Conservation (phyloP, 2,329 filamentous ascomycete species). For the Sordariomycetes sp. region DNA sequence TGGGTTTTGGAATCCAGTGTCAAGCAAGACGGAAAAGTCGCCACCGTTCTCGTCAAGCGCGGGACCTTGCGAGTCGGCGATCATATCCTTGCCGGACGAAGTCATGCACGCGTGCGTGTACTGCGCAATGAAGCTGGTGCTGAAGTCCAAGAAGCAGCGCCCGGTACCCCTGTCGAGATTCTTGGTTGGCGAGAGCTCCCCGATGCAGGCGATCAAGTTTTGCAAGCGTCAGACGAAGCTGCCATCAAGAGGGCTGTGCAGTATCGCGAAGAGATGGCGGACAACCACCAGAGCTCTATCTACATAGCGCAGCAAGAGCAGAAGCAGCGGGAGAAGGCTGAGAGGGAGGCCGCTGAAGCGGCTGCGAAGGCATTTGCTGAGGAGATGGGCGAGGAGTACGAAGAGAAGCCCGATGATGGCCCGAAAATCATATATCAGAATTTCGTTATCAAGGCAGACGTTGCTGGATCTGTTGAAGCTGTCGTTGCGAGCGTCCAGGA, state of each 20-base stretch:
- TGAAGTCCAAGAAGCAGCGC: conserved; percentile 63
- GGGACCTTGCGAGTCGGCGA: conserved; percentile 78
- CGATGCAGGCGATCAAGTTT: conserved; percentile 73
- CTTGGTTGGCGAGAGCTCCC: conserved; percentile 87
- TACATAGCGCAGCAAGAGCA: conserved; percentile 69
- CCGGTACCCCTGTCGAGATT: conserved; percentile 84
- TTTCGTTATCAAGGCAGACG: conserved; percentile 87
- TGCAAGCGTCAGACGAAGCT: conserved; percentile 73
- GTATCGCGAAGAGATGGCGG: conserved; percentile 63
- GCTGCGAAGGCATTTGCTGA: too few species aligned
- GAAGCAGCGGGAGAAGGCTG: conserved; percentile 46
- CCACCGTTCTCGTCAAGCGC: conserved; percentile 80
- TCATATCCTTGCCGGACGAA: conserved; percentile 76
- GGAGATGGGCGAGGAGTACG: conserved; percentile 23
- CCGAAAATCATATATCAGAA: conserved; percentile 49
- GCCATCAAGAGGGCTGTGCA: conserved; percentile 70
- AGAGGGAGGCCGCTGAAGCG: conserved; percentile 24
- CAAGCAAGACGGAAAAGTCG: conserved; percentile 74
- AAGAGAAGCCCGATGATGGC: conserved; percentile 13
- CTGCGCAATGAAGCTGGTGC: conserved; percentile 78
- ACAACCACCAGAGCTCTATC: conserved; percentile 65
- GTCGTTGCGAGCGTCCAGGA: conserved; percentile 68
- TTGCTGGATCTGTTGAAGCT: conserved; percentile 88
- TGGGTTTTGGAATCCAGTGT: conserved; percentile 91
- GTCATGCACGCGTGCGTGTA: conserved; percentile 78